Base-by-base conservation (phyloP, 2,329 filamentous ascomycete species). In the Sclerotiophoma versabilis region DNA sequence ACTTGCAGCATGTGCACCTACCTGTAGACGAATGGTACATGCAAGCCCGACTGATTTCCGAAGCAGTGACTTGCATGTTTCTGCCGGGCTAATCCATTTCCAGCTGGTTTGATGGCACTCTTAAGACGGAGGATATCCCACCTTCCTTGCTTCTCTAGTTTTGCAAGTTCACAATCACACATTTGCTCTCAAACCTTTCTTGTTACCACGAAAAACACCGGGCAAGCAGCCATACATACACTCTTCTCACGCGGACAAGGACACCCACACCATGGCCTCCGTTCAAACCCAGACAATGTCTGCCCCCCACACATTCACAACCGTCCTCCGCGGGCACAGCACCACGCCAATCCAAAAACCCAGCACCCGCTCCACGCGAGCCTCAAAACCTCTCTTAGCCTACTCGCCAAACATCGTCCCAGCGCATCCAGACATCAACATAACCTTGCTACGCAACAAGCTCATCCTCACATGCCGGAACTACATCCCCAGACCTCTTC, bases 271-370 rank as follows among this genome's bases (percentile, higher is more conserved):
- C 53, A 67, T 67, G 64, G 63, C 63, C 25, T 62, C 63, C n/a
- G 59, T 65, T 23, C 63, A 66, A 48, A 67, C 63, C n/a, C 64
- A 67, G 46, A 67, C 63, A n/a, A 64, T 66, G 45, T 39, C 51
- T 38, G 56, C 58, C 36, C 55, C 65, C 53, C 47, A 49, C 54
- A 68, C 55, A 52, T 61, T 62, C 27, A 46, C 59, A 46, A 61
- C 58, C 47, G 59, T 66, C 34, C 54, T 66, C 23, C 62, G 62
- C 4, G 58, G 58, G 33, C 60, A 63, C 38, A 44, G 46, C 51
- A 49, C 17, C n/a, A 34, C 51, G 26, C 45, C 29, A 9, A 20
- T 43, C 44, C 57, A 58, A 33, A 68, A 63, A 44, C 60, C 65
- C 12, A 49, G 59, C 27, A 46, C 60, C 23, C 58, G 60, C 15